Evolutionary conservation across 306 rosid species (phyloP).

Genomic region (Quillaja saponaria): DNA sequence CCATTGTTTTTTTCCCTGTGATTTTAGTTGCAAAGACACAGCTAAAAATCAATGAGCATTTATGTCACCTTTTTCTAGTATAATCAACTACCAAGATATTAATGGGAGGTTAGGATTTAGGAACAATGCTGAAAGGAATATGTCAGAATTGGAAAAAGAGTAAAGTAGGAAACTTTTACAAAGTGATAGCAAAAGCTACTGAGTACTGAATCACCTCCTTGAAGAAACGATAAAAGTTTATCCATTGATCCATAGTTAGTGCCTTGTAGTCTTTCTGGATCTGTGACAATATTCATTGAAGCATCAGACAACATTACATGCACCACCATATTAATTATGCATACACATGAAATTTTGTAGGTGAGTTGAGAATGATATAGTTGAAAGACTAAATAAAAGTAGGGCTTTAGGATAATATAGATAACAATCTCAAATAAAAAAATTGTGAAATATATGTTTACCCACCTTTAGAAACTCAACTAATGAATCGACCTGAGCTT

Average conservation of each 20-base stretch:
- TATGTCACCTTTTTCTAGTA: background rate
- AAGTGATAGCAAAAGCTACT: slow-evolving; percentile 3
- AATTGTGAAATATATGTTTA: slow-evolving; percentile 16
- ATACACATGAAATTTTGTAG: slow-evolving; percentile 2
- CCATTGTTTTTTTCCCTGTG: no score
- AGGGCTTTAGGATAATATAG: background rate
- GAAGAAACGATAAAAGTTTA: slow-evolving; percentile 52
- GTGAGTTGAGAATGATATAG: slow-evolving; percentile 12
- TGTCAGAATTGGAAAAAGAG: background rate
- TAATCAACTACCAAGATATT: background rate
- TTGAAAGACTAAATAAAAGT: background rate
- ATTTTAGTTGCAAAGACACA: no score
- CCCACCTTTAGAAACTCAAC: slow-evolving; percentile 61
- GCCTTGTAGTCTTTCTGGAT: slow-evolving; percentile 60
- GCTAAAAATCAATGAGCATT: no score
- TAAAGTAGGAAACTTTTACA: background rate
- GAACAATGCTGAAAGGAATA: background rate
- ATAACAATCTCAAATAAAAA: slow-evolving; percentile 2
- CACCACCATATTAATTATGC: background rate
- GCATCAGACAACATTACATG: slow-evolving; percentile 26
- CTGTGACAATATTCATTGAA: slow-evolving; percentile 40
- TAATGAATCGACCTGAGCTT: slow-evolving; percentile 47
- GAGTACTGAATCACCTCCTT: slow-evolving; percentile 45
- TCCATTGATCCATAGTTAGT: slow-evolving; percentile 66
- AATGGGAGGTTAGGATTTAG: background rate